These are phyloP conservation scores for Calcarisporium arbuscula DNA, from an alignment of 2,329 filamentous ascomycete genomes.

Conservation along the genomic window DNA sequence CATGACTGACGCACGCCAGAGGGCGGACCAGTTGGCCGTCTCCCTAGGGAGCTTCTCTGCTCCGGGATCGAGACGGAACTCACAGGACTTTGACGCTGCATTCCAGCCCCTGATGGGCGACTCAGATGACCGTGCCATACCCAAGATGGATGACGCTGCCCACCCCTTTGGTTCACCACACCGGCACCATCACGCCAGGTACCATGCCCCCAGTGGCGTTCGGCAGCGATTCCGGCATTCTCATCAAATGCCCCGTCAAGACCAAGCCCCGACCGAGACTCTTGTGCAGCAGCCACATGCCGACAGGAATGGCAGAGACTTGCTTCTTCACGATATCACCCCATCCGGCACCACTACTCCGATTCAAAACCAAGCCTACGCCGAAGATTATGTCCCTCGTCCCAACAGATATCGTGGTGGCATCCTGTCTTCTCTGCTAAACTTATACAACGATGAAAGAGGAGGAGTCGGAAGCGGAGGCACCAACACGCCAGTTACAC, in stretches of 20 bases:
- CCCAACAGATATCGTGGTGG: conserved; percentile 67
- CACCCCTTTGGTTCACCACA: conserved; percentile 5
- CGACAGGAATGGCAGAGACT: conserved; percentile 20
- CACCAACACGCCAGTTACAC: conserved; percentile 32
- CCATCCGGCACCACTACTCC: conserved; percentile 32
- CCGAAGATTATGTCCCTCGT: conserved; percentile 53
- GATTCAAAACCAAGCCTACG: conserved; percentile 41
- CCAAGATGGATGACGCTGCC: conserved; percentile 13
- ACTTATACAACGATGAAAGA: conserved; percentile 54
- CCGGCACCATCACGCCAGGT: conserved; percentile 10
- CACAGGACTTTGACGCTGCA: conserved; percentile 22
- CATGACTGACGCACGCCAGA: conserved; percentile 32
- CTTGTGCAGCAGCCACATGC: conserved; percentile 27
- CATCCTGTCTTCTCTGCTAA: conserved; percentile 65
- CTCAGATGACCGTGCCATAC: conserved; percentile 18
- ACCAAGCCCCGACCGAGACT: conserved; percentile 22
- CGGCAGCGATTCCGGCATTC: conserved; percentile 17
- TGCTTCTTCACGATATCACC: conserved; percentile 21
- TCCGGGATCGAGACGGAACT: conserved; percentile 29
- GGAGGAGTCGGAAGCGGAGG: conserved; percentile 27
- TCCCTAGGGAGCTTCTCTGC: conserved; percentile 32
- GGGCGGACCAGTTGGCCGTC: conserved; percentile 32
- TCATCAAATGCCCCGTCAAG: conserved; percentile 10
- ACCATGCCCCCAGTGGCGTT: conserved; percentile 20
- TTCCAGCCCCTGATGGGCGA: conserved; percentile 26